Percentiles rank a stretch among this genome's conserved stretches.
Evolutionary conservation across 805 yeast genomes (phyloP).

Genomic region (Yamadazyma nakazawae): DNA sequence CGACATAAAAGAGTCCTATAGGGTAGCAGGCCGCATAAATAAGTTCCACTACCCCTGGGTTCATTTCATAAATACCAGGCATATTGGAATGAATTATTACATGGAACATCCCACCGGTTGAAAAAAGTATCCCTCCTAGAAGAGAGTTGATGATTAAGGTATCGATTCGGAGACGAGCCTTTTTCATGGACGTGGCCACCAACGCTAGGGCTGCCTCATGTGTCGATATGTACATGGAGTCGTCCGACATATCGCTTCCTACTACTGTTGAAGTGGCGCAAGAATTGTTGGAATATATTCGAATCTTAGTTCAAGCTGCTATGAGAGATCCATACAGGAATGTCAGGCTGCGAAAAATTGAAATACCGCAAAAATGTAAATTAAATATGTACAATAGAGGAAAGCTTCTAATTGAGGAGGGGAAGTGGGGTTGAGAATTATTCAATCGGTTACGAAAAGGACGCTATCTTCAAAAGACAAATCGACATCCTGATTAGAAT

Average conservation of each 20-base stretch:
- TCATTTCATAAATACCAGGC: slow-evolving; percentile 36
- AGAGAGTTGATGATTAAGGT: slow-evolving; percentile 61
- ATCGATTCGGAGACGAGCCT: slow-evolving; percentile 62
- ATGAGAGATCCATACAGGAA: too few species aligned
- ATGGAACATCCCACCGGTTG: slow-evolving; percentile 71
- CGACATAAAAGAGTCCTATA: slow-evolving; percentile 72
- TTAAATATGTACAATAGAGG: not conserved
- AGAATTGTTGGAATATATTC: not conserved
- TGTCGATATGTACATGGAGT: slow-evolving; percentile 55
- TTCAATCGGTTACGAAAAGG: not conserved
- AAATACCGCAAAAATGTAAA: not conserved
- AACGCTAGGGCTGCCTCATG: slow-evolving; percentile 82
- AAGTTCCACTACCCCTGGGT: slow-evolving; percentile 53
- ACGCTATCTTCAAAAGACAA: slow-evolving; percentile 2
- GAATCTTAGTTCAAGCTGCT: too few species aligned
- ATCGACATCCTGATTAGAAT: not conserved
- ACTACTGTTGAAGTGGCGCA: slow-evolving; percentile 7
- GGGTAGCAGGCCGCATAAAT: slow-evolving; percentile 64
- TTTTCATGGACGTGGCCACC: slow-evolving; percentile 83
- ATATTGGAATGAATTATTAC: slow-evolving; percentile 52
- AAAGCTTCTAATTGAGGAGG: not conserved
- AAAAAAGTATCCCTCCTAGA: slow-evolving; percentile 66
- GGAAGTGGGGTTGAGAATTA: not conserved
- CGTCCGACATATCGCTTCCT: slow-evolving; percentile 12
- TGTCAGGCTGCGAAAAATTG: not conserved